A percentile compares a stretch with the other conserved stretches of the same genome.
phyloP scores from a whole-genome alignment of 2,329 filamentous ascomycete species.

The Fusarium tuaranense region DNA sequence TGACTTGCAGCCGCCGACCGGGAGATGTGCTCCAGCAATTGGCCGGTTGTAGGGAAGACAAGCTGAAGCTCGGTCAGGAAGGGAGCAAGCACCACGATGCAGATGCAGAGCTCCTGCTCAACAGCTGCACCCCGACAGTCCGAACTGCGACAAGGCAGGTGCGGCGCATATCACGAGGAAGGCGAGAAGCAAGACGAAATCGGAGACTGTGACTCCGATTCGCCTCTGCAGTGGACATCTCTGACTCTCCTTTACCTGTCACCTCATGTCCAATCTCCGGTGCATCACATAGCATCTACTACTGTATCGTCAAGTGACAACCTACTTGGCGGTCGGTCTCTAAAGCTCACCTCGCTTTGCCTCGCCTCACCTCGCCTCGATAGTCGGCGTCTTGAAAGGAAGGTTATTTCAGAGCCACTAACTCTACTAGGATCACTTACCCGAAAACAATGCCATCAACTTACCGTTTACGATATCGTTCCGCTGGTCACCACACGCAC shows the following conservation, averaged over 20 bases:
- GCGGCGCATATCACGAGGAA: conserved; percentile 11
- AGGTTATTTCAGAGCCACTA: not conserved
- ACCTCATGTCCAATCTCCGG: not conserved
- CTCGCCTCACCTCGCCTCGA: not conserved
- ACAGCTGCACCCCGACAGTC: conserved; percentile 1
- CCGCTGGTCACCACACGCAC: conserved; percentile 5
- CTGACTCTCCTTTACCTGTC: not conserved
- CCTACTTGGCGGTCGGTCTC: not conserved
- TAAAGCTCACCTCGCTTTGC: not conserved
- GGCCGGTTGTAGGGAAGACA: conserved; percentile 1
- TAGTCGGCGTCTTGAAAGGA: not conserved
- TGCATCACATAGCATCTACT: not conserved
- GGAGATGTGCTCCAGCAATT: conserved; percentile 6
- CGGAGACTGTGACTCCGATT: not conserved
- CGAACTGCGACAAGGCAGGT: conserved; percentile 20
- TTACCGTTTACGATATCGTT: conserved; percentile 22
- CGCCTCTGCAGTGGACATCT: not conserved
- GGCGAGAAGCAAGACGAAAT: not conserved
- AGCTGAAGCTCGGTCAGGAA: conserved; percentile 11
- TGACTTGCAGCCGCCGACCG: conserved; percentile 23
- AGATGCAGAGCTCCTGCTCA: conserved; percentile 1
- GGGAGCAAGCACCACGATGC: not conserved
- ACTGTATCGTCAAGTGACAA: not conserved
- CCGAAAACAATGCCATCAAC: conserved; percentile 12
- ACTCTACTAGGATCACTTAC: conserved; percentile 16